Conservation (phyloP, 177 flowering plant genomes). For the Telopea speciosissima region DNA sequence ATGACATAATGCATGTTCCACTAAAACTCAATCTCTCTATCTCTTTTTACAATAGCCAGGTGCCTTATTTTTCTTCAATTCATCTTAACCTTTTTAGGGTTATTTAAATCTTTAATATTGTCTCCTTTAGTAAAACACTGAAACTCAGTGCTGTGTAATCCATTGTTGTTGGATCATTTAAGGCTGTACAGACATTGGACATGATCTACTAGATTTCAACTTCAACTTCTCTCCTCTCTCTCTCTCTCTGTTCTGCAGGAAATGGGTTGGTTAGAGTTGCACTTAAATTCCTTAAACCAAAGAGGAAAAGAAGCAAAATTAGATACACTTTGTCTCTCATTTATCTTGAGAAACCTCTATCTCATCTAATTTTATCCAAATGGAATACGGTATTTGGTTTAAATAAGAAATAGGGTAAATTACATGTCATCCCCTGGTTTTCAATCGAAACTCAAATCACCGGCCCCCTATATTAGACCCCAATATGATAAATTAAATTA, state of each 20-base stretch:
- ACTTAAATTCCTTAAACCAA: not conserved
- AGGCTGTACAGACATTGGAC: conserved; percentile 2
- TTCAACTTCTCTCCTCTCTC: not conserved
- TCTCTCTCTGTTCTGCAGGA: not conserved
- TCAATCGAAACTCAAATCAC: no score
- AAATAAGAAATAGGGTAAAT: no score
- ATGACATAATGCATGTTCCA: conserved; percentile 14
- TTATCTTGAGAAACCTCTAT: no score
- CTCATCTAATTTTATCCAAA: no score
- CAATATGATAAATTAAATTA: no score
- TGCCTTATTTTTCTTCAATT: not conserved
- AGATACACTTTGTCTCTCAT: not conserved
- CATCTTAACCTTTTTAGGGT: not conserved
- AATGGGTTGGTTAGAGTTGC: not conserved
- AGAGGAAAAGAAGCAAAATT: not conserved
- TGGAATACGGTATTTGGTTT: no score
- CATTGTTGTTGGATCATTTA: not conserved
- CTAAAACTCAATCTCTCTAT: conserved; percentile 7
- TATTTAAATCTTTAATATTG: conserved; percentile 7
- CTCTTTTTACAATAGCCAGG: not conserved
- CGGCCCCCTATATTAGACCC: no score
- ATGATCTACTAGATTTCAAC: not conserved
- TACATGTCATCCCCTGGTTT: no score
- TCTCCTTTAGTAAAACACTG: conserved; percentile 1
- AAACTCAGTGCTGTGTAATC: conserved; percentile 2